phyloP scores from a whole-genome alignment of 768 basidiomycete species.

The Lactarius sanguifluus region DNA sequence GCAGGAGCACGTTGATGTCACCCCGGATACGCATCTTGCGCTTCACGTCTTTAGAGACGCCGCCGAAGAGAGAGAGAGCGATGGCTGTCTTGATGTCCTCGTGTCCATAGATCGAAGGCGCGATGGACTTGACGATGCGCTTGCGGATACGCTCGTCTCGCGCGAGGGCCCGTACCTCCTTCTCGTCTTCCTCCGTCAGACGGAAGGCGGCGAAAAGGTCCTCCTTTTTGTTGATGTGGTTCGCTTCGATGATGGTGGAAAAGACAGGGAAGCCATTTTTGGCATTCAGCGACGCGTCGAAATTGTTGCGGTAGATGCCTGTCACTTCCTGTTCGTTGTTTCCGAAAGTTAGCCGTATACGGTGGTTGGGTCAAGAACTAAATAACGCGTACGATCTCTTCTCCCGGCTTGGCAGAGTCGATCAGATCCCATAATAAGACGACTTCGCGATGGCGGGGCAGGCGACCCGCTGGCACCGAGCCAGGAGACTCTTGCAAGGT shows the following conservation, averaged over 20 bases:
- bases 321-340: conserved; percentile 76
- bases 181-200: conserved; percentile 95
- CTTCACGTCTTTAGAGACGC: conserved; percentile 94
- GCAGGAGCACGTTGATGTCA: conserved; percentile 93
- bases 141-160: conserved; percentile 94
- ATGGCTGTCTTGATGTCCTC: conserved; percentile 99
- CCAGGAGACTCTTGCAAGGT: conserved; percentile 98
- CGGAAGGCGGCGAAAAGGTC: conserved; percentile 98
- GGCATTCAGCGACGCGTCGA: conserved; percentile 95
- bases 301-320: conserved; percentile 97
- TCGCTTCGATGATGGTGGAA: conserved; percentile 96
- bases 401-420: conserved; percentile 96
- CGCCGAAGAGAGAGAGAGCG: conserved; percentile 92
- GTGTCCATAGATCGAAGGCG: conserved; percentile 98
- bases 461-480: conserved; percentile 94
- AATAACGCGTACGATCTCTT: conserved; percentile 80
- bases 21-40: conserved; percentile 95
- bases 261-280: conserved; percentile 99
- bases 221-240: conserved; percentile 99
- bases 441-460: conserved; percentile 96
- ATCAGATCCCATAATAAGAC: conserved; percentile 97
- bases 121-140: conserved; percentile 97
- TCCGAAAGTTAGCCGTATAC: conserved; percentile 20
- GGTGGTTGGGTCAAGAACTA: neutral
- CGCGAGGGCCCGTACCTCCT: conserved; percentile 81